phyloP scores from a whole-genome alignment of 768 basidiomycete species.

The Pulveroboletus sp. region DNA sequence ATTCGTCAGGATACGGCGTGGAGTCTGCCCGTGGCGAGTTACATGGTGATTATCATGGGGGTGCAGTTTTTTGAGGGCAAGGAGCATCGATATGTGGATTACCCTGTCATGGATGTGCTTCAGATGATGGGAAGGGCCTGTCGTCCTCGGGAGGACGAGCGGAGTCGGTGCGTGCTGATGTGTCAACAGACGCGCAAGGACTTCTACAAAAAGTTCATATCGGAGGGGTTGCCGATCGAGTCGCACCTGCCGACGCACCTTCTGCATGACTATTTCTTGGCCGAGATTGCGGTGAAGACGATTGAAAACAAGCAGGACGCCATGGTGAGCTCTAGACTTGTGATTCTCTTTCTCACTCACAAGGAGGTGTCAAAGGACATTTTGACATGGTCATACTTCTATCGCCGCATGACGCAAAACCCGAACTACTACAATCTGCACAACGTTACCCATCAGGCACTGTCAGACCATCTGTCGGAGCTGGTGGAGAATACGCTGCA shows the following conservation, averaged over 20 bases:
- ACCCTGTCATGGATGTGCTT: conserved; percentile 96
- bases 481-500: conserved; percentile 89
- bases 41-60: conserved; percentile 99
- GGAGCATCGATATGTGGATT: conserved; percentile 97
- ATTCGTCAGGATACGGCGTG: conserved; percentile 80
- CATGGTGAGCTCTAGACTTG: conserved; percentile 51
- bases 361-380: conserved; percentile 59
- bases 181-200: conserved; percentile 97
- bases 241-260: conserved; percentile 87
- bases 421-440: conserved; percentile 93
- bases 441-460: conserved; percentile 91
- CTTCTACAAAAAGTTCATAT: conserved; percentile 98
- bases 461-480: conserved; percentile 94
- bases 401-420: conserved; percentile 95
- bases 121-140: conserved; percentile 99
- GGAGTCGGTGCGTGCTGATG: conserved; percentile 94
- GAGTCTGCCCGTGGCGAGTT: conserved; percentile 89
- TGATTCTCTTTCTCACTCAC: background rate
- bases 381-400: conserved; percentile 98
- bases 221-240: conserved; percentile 96
- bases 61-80: conserved; percentile 95
- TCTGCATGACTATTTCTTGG: conserved; percentile 95
- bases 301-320: conserved; percentile 99
- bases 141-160: conserved; percentile 80
- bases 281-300: conserved; percentile 97